Percentiles rank a stretch among this genome's conserved stretches.
Evolutionary conservation across 2,329 filamentous ascomycete species (phyloP).

Genomic region (Macrophomina pseudophaseolina): DNA sequence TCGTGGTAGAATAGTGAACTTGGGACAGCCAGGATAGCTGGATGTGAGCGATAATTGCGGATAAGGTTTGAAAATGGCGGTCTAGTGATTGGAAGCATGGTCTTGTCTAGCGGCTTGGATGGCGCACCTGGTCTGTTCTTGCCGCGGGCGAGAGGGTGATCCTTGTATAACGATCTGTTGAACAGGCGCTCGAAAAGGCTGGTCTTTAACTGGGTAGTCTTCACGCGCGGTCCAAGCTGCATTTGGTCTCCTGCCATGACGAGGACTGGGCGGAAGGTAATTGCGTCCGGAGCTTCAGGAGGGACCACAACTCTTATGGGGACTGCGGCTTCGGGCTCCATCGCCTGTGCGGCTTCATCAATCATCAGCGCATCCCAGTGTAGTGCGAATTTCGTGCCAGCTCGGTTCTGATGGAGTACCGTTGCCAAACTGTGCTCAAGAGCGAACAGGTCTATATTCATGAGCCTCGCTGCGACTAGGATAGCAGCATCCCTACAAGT

Average conservation of each 20-base stretch:
- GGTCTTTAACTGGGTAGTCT: constrained; percentile 41
- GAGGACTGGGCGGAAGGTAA: constrained; percentile 42
- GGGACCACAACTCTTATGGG: constrained; percentile 49
- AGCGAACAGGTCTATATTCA: constrained; percentile 48
- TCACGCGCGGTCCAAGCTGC: constrained; percentile 50
- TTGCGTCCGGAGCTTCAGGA: constrained; percentile 34
- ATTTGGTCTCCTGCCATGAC: constrained; percentile 55
- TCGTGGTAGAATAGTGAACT: constrained; percentile 51
- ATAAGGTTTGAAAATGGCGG: constrained; percentile 53
- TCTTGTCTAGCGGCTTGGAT: constrained; percentile 36
- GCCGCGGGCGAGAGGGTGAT: constrained; percentile 48
- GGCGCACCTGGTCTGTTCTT: constrained; percentile 33
- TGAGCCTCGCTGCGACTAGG: constrained; percentile 48
- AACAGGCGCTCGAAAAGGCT: constrained; percentile 52
- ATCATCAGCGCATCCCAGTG: constrained; percentile 53
- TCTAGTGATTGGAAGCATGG: constrained; percentile 47
- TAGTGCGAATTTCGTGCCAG: constrained; percentile 32
- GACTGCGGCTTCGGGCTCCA: constrained; percentile 49
- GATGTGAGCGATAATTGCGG: constrained; percentile 55
- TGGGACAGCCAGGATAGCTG: constrained; percentile 50
- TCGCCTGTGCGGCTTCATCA: constrained; percentile 55
- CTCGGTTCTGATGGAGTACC: constrained; percentile 37
- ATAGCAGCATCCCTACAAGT: constrained; percentile 50
- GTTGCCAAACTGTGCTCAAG: constrained; percentile 42
- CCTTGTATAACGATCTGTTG: constrained; percentile 42